Evolutionary conservation across 2,329 filamentous ascomycete species (phyloP).

Genomic region (Westerdykella sp.): DNA sequence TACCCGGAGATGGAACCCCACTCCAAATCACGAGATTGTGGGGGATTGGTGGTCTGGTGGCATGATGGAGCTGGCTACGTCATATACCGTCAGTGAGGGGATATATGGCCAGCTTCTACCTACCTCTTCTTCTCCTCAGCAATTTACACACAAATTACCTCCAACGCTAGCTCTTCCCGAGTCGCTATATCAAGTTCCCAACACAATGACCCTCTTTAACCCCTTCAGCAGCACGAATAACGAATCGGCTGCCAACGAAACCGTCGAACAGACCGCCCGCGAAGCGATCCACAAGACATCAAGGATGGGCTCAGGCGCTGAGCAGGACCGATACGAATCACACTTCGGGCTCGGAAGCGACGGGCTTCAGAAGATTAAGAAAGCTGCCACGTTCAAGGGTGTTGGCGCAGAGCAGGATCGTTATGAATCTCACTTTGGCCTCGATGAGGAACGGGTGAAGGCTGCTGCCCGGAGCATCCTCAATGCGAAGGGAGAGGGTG

Average conservation of each 20-base stretch:
- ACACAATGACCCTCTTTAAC: slow-evolving; percentile 11
- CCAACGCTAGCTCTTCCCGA: no score
- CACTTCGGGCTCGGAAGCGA: slow-evolving; percentile 19
- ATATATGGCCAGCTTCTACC: background rate
- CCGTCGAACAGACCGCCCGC: background rate
- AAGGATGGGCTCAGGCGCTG: slow-evolving; percentile 24
- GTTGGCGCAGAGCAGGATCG: slow-evolving; percentile 29
- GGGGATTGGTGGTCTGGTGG: background rate
- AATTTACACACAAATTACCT: background rate
- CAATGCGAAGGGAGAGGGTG: slow-evolving; percentile 15
- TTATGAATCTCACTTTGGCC: slow-evolving; percentile 25
- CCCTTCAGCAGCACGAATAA: slow-evolving; percentile 4
- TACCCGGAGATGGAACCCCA: background rate
- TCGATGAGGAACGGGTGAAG: slow-evolving; percentile 21
- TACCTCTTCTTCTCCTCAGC: background rate
- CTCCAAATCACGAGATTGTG: background rate
- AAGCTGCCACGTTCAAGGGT: slow-evolving; percentile 16
- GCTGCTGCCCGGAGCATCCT: slow-evolving; percentile 19
- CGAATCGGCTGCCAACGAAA: slow-evolving; percentile 1
- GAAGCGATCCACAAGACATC: slow-evolving; percentile 6
- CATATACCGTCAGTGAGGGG: background rate
- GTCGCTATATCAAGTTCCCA: background rate
- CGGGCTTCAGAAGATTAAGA: slow-evolving; percentile 9
- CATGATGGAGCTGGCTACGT: background rate
- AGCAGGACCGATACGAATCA: slow-evolving; percentile 28